phyloP scores from a whole-genome alignment of 345 rosid species.

The Euphorbia pulcherrima region DNA sequence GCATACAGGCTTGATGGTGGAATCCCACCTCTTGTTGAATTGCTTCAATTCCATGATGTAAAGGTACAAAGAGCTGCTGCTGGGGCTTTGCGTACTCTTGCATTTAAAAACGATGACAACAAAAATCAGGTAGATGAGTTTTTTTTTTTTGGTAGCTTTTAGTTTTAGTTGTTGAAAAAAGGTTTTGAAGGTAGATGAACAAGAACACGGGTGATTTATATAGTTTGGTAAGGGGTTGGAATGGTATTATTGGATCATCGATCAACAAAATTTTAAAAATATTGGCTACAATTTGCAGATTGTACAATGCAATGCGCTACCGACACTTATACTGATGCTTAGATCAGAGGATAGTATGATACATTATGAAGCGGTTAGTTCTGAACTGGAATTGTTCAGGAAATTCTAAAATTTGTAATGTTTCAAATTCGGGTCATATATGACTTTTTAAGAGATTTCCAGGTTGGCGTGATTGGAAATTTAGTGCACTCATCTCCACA shows the following conservation, averaged over 20 bases:
- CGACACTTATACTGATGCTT: constrained; percentile 65
- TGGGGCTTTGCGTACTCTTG: constrained; percentile 66
- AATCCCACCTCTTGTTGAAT: constrained; percentile 66
- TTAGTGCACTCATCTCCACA: constrained; percentile 71
- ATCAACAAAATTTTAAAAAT: constrained; percentile 12
- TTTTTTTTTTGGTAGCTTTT: background rate
- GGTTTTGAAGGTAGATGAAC: background rate
- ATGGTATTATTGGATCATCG: background rate
- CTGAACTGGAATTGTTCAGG: constrained; percentile 8
- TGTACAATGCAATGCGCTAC: constrained; percentile 58
- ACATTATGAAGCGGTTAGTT: constrained; percentile 69
- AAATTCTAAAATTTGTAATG: background rate
- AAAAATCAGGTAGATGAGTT: constrained; percentile 46
- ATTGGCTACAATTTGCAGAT: constrained; percentile 45
- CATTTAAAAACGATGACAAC: constrained; percentile 71
- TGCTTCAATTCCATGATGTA: constrained; percentile 45
- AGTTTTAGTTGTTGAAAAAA: background rate
- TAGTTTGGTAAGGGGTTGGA: background rate
- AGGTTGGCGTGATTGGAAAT: constrained; percentile 79
- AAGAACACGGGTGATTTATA: background rate
- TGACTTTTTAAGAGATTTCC: constrained; percentile 19
- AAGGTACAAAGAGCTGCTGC: constrained; percentile 84
- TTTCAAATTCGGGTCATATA: constrained; percentile 9
- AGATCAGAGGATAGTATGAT: constrained; percentile 52
- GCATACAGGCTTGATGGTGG: constrained; percentile 61